Evolutionary conservation across 441 rosid genomes (phyloP).

Genomic region (Erysimum pusillum): DNA sequence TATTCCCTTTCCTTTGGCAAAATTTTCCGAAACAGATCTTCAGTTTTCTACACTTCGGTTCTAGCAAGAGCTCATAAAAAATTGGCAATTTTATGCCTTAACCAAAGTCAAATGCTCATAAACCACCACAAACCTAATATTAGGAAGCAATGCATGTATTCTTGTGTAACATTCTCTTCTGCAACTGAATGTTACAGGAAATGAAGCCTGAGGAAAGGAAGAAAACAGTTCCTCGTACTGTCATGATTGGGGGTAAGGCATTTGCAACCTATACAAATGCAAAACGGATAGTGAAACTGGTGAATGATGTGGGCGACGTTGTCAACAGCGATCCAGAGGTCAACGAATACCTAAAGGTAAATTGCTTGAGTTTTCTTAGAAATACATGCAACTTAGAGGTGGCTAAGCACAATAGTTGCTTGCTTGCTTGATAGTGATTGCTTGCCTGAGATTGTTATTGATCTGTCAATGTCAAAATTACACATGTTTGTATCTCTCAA

Average conservation of each 20-base stretch:
- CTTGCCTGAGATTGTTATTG: conserved; percentile 5
- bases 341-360: conserved; percentile 88
- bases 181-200: conserved; percentile 66
- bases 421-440: conserved; percentile 28
- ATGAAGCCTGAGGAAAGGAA: conserved; percentile 87
- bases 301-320: conserved; percentile 91
- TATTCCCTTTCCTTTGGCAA: conserved; percentile 4
- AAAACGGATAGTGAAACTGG: conserved; percentile 94
- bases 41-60: background rate
- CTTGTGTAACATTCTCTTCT: conserved; percentile 36
- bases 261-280: conserved; percentile 99
- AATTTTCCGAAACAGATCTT: background rate
- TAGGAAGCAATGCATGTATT: conserved; percentile 22
- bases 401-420: conserved; percentile 1
- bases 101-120: background rate
- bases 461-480: conserved; percentile 20
- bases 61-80: conserved; percentile 11
- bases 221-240: conserved; percentile 84
- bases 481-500: conserved; percentile 9
- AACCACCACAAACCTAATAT: background rate
- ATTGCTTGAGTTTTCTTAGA: conserved; percentile 7
- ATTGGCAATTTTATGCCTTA: background rate
- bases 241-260: conserved; percentile 99
- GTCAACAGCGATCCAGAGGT: conserved; percentile 96
- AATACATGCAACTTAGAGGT: conserved; percentile 4